Evolutionary conservation across 2,329 filamentous ascomycete species (phyloP), one percentile per base, ranked within the genome.

Genomic region (Trichoderma lentiforme): DNA sequence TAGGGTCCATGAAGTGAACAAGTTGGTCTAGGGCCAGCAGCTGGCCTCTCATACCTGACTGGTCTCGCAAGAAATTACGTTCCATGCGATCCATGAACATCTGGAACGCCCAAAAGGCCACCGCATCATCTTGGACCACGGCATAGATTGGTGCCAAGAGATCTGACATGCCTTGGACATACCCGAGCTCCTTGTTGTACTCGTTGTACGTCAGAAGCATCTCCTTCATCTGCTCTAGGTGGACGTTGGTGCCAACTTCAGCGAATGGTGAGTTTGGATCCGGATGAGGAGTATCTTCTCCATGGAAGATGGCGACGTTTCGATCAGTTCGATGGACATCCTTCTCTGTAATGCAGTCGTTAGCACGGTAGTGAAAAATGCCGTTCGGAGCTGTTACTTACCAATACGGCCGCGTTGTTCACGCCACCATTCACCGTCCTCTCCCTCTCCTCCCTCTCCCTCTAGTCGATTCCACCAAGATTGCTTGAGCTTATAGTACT

Each of bases 191-290:
- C 72, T 91, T 93, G 83, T 99, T 99, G 83, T 97, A 97, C 83
- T 99, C 96, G 80, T 99, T 98, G 82, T 99, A 99, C 0, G 96
- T 98, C 21, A 99, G 87, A 0, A 99, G 90, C 93, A 99, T 97
- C 80, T 99, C 96, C 83, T 99, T 99, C 89, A 99, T 93, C 84
- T 99, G 96, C 82, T 99, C 96, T 74, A 99, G 88, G 81, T 99
- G 96, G 6, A 98, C 95, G 77, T 99, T 99, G 61, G 96, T 99
- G 74, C 96, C 96, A 4, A 91, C 89, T 58, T 95, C 93, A 14
- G 95, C 93, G 81, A 98, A 99, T 0, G 96, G 95, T 0, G 95
- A 98, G 73, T 95, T 93, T 0, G 96, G 96, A 77, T 99, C 96
- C 0, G 96, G 97, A 79, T 99, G 96, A 8, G 96, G 95, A 53